Conservation (phyloP, 78 protist genomes). For the Guillardia theta region DNA sequence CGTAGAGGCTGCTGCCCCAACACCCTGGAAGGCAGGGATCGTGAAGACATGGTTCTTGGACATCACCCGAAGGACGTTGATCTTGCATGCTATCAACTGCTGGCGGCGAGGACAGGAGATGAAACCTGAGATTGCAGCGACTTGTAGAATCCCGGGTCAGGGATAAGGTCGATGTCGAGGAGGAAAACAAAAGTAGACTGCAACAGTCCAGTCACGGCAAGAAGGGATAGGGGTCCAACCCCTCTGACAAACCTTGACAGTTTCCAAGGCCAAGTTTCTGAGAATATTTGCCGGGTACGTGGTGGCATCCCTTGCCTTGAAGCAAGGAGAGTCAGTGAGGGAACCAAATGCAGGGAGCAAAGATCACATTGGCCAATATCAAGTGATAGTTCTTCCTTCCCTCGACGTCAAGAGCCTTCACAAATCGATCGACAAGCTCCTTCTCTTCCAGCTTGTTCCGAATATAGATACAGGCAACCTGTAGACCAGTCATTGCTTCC, state of each 20-base stretch:
- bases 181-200: background rate
- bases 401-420: background rate
- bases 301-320: background rate
- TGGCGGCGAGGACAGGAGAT: background rate
- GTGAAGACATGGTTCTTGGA: background rate
- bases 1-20: background rate
- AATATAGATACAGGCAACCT: too few species aligned
- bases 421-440: background rate
- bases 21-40: background rate
- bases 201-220: too few species aligned
- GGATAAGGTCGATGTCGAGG: slow-evolving; percentile 24
- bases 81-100: background rate
- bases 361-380: too few species aligned
- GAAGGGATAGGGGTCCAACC: too few species aligned
- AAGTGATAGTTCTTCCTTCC: background rate
- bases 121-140: background rate
- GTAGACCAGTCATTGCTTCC: background rate
- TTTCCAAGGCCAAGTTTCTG: background rate
- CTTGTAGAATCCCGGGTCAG: background rate
- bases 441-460: background rate
- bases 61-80: background rate
- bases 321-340: too few species aligned
- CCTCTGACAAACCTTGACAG: too few species aligned
- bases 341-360: too few species aligned
- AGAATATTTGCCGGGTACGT: background rate